Evolutionary conservation across 1,284 basidiomycete genomes (phyloP), one percentile per base, ranked within the genome.

Genomic region (Inonotus obliquus): DNA sequence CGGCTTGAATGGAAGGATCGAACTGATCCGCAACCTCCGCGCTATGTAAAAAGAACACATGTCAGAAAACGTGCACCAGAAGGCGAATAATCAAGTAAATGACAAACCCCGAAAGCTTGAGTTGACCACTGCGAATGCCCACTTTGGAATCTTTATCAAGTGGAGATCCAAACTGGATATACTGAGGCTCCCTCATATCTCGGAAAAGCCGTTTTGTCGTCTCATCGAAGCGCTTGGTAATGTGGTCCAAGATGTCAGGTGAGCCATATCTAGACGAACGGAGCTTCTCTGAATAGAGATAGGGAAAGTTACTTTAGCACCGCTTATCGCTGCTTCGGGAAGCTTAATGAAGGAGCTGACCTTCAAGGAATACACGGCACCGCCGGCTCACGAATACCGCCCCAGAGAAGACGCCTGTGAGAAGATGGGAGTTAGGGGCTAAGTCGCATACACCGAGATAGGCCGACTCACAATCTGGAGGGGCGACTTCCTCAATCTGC

Each of bases 351-450:
- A 27, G 19, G 44, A 23, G 66, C 70, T 25, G 60, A 85, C 87
- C 84, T 74, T 84, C 83, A 23, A 91, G 75, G 68, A 89, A 88
- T 53, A 80, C 79, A 65, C 86, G 75, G 21, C 87, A 87, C 54
- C 88, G 74, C 58, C 87, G 77, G 69, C 86, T 88, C 48, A 91
- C 89, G 70, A 91, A 91, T n/a, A 91, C 86, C 5, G 88, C 89
- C 21, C 88, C 88, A 58, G 87, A 86, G 70, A 91, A 91, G 44
- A 89, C 81, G 71, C 86, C 85, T 88, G 64, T 5, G 38, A 41
- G 54, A 55, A 19, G 14, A 19, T 21, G 23, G n/a, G n/a, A n/a
- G n/a, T 55, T 25, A 55, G 41, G 54, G 35, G 35, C 37, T 41
- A 55, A 23, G 53, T 19, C 38, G n/a, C 38, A 39, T 25, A 23